phyloP scores from a whole-genome alignment of 192 early-diverging fungal genomes.

The Piromyces sp. region DNA sequence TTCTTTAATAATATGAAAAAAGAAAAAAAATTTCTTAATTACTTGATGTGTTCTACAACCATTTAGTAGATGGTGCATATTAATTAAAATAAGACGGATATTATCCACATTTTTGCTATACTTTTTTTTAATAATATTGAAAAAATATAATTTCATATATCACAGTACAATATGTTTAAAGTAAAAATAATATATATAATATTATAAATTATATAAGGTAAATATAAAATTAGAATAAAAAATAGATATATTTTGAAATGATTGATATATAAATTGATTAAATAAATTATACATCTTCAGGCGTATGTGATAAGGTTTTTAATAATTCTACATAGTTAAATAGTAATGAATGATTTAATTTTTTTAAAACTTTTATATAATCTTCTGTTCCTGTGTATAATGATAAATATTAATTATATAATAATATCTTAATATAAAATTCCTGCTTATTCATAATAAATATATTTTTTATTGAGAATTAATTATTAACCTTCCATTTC shows the following conservation, averaged over 20 bases:
- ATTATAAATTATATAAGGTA: no score
- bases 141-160: no score
- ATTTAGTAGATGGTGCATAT: not conserved
- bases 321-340: not conserved
- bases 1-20: no score
- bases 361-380: not conserved
- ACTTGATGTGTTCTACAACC: not conserved
- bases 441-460: no score
- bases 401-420: not conserved
- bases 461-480: not conserved
- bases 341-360: not conserved
- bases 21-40: not conserved
- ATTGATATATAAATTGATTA: no score
- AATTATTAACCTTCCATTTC: not conserved
- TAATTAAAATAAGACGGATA: not conserved
- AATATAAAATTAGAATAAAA: no score
- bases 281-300: not conserved
- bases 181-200: no score
- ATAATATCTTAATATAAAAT: no score
- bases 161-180: no score
- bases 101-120: not conserved
- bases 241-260: no score
- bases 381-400: not conserved
- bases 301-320: not conserved
- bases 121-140: not conserved